Evolutionary conservation across 176 grass and related monocot species (phyloP), one percentile per base, ranked within the genome.

Genomic region (Zea luxurians): DNA sequence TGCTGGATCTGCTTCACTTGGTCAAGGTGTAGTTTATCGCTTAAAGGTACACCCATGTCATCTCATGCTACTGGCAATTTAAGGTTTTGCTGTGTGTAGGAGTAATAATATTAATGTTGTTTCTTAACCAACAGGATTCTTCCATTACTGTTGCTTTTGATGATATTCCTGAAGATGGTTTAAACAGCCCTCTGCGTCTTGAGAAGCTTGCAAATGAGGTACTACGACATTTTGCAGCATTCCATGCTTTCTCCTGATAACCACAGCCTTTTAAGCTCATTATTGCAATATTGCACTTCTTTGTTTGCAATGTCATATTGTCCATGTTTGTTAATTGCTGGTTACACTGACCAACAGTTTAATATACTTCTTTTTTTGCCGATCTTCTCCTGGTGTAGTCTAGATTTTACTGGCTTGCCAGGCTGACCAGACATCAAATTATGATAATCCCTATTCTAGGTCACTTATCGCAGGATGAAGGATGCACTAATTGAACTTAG

Each of bases 141-240:
- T 97, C 95, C 52, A 94, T 97, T 82, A 88, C 79, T 2, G 89
- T 97, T 68, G 91, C 87, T 84, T 97, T 97, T 71, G 91, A 97
- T 86, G 95, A 94, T 73, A 90, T 97, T 52, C 95, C 95, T 83
- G 95, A 94, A 88, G 95, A 97, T 83, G 95, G 95, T 73, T 85
- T 97, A 86, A 97, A 97, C 83, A 90, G 87, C 52, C 76, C 91
- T 91, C 76, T 97, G 58, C 89, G 87, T 64, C 91, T 97, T 64
- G 95, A 97, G 80, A 97, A 97, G 80, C 89, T 94, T 90, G 89
- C 95, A 16, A 94, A 94, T 90, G 95, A 97, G 95, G 95, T 97
- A 94, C 48, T 80, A 2, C 5, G 52, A 38, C 81, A 21, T 71
- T 64, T 52, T 43, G 35, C 37, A 20, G 18, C 8, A 17, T 77